Evolutionary conservation across 108 stramenopile species (phyloP).

Genomic region (Cafeteria roenbergensis): DNA sequence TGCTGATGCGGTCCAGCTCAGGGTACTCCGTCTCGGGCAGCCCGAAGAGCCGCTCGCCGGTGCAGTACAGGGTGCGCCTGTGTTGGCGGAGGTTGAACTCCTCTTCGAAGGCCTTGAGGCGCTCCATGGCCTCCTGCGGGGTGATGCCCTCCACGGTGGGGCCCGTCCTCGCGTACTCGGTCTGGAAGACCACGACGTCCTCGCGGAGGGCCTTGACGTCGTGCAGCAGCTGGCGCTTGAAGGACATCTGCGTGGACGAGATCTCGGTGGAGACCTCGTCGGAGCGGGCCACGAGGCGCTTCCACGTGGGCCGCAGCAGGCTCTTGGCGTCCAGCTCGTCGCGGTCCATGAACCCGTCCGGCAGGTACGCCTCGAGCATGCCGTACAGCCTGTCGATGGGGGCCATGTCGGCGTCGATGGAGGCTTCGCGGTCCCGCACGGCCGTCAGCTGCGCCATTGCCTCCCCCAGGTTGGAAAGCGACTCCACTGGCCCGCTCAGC

Average conservation of each 20-base stretch:
- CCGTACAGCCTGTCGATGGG: constrained; percentile 77
- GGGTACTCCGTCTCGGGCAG: constrained; percentile 64
- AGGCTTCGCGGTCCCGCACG: constrained; percentile 41
- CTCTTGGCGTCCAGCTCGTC: constrained; percentile 80
- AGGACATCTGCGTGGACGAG: constrained; percentile 54
- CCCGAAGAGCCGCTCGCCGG: constrained; percentile 70
- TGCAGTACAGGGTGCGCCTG: constrained; percentile 63
- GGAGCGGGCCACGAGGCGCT: constrained; percentile 58
- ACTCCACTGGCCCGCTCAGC: constrained; percentile 39
- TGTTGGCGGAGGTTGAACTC: constrained; percentile 63
- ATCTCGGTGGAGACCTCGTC: constrained; percentile 59
- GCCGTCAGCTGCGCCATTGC: constrained; percentile 43
- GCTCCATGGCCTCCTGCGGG: constrained; percentile 72
- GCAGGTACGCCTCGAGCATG: constrained; percentile 70
- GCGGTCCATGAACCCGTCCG: constrained; percentile 68
- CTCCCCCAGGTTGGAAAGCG: constrained; percentile 18
- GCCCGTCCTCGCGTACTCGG: constrained; percentile 60
- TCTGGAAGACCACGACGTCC: constrained; percentile 54
- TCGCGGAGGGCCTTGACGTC: constrained; percentile 58
- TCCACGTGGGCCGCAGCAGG: constrained; percentile 64
- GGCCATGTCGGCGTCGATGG: constrained; percentile 50
- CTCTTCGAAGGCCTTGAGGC: constrained; percentile 65
- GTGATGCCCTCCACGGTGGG: constrained; percentile 61
- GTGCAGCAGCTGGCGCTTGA: constrained; percentile 54
- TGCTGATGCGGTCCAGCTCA: constrained; percentile 58